These are phyloP conservation scores for Lipomyces japonicus DNA, from an alignment of 805 yeast species.

Conservation along the genomic window DNA sequence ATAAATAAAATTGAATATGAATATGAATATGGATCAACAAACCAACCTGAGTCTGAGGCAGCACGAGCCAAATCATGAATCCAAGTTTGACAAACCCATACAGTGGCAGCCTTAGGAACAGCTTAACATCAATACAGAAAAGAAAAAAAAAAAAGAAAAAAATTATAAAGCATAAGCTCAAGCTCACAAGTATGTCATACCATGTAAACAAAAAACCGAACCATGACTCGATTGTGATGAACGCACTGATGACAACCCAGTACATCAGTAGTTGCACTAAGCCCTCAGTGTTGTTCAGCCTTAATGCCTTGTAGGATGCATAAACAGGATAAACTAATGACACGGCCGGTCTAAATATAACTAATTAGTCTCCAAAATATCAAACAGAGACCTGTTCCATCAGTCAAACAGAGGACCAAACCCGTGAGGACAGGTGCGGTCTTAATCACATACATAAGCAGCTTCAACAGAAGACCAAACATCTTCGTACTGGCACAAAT, in stretches of 20 bases:
- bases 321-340: conserved; percentile 55
- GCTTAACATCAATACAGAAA: background rate
- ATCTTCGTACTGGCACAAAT: too few species aligned
- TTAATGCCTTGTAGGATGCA: conserved; percentile 58
- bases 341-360: conserved; percentile 33
- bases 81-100: conserved; percentile 48
- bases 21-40: too few species aligned
- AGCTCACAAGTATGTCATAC: conserved; percentile 8
- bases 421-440: conserved; percentile 6
- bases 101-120: conserved; percentile 48
- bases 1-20: background rate
- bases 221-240: conserved; percentile 42
- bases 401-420: too few species aligned
- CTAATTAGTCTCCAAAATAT: too few species aligned
- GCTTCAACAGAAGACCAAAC: conserved; percentile 6
- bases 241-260: conserved; percentile 60
- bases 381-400: too few species aligned
- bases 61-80: conserved; percentile 58
- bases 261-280: conserved; percentile 51
- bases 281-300: conserved; percentile 40
- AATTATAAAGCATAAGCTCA: background rate
- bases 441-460: conserved; percentile 4
- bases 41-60: conserved; percentile 45
- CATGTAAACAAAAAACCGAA: conserved; percentile 44
- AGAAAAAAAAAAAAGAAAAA: background rate